A percentile compares a stretch with the other conserved stretches of the same genome.
Conservation (phyloP, 805 yeast species). For the Pichia paraexigua region DNA sequence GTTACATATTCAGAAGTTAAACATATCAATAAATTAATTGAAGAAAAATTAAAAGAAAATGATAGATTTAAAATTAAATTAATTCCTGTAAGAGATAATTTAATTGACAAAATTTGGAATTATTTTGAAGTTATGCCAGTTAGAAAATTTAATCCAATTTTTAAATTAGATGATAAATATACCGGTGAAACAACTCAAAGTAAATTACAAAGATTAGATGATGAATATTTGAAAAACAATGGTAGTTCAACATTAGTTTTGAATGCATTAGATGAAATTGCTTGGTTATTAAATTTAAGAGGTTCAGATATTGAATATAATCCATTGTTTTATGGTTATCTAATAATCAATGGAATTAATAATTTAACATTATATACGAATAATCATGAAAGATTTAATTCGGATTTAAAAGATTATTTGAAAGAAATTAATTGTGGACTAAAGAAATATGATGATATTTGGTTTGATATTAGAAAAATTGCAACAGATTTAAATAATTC, state of each 20-base stretch:
- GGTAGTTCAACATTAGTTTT: constrained; percentile 28
- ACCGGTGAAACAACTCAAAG: constrained; percentile 57
- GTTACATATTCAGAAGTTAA: constrained; percentile 32
- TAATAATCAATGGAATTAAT: constrained; percentile 35
- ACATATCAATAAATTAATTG: constrained; percentile 28
- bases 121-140: constrained; percentile 54
- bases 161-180: constrained; percentile 41
- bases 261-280: constrained; percentile 70
- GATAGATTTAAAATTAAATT: constrained; percentile 32
- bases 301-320: constrained; percentile 45
- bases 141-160: constrained; percentile 43
- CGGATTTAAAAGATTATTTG: constrained; percentile 32
- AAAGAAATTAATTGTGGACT: constrained; percentile 35
- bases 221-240: constrained; percentile 28
- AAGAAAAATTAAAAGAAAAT: constrained; percentile 19
- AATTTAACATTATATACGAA: constrained; percentile 37
- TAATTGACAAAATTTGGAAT: constrained; percentile 43
- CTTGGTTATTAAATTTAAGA: constrained; percentile 84
- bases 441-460: constrained; percentile 38
- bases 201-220: constrained; percentile 46
- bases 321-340: constrained; percentile 45
- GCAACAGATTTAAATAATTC: constrained; percentile 23
- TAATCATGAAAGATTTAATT: constrained; percentile 30
- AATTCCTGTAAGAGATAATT: constrained; percentile 38
- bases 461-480: constrained; percentile 33